phyloP scores from a whole-genome alignment of 495 filamentous ascomycete genomes.

The Arthonia radiata region DNA sequence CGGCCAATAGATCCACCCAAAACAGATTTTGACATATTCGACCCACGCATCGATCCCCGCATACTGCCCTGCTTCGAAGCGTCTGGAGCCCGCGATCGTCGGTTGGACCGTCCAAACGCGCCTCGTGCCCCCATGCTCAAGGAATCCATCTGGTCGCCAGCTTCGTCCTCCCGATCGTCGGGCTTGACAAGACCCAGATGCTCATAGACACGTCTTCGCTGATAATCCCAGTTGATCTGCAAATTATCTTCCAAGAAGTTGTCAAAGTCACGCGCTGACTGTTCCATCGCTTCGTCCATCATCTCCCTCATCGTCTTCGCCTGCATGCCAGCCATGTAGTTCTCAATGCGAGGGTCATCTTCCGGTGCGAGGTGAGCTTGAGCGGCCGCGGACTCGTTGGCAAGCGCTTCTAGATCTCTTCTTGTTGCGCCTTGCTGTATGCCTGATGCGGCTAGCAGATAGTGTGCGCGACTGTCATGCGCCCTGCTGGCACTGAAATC shows the following conservation, averaged over 20 bases:
- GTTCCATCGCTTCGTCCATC: constrained; percentile 65
- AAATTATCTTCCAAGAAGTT: constrained; percentile 80
- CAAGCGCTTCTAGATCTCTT: constrained; percentile 43
- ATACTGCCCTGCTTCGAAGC: constrained; percentile 35
- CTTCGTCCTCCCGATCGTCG: constrained; percentile 5
- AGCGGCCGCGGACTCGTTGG: constrained; percentile 12
- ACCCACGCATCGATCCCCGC: constrained; percentile 51
- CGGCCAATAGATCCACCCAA: constrained; percentile 46
- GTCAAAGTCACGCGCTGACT: constrained; percentile 76
- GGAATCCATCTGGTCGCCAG: constrained; percentile 15
- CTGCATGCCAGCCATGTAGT: constrained; percentile 59
- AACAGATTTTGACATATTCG: constrained; percentile 50
- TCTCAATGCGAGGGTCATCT: constrained; percentile 63
- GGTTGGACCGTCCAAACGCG: constrained; percentile 34
- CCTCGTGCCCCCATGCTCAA: constrained; percentile 14
- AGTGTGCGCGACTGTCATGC: constrained; percentile 48
- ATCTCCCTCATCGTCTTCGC: constrained; percentile 77
- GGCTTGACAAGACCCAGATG: constrained; percentile 64
- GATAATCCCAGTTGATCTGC: constrained; percentile 82
- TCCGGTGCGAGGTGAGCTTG: too few species aligned
- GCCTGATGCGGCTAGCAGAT: constrained; percentile 74
- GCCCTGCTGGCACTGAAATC: constrained; percentile 18
- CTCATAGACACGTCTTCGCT: constrained; percentile 75
- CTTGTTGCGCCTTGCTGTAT: constrained; percentile 54
- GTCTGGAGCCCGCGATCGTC: constrained; percentile 21